Evolutionary conservation across 805 yeast genomes (phyloP).

Genomic region (Pichia cephalocereana): DNA sequence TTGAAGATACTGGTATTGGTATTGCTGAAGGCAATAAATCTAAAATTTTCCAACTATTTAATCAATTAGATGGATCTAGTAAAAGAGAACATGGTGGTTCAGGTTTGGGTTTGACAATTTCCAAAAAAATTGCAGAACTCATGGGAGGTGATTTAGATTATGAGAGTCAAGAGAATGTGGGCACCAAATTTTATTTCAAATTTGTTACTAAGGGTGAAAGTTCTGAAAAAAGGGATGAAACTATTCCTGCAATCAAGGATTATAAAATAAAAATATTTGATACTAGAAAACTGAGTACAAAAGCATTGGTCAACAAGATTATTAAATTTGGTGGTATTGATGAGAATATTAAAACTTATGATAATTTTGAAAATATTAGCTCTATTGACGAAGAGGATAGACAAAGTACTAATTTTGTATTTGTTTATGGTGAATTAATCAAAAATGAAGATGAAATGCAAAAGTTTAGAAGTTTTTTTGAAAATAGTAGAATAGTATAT

Average conservation of each 20-base stretch:
- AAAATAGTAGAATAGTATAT: not conserved
- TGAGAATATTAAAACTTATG: not conserved
- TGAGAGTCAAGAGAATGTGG: conserved; percentile 37
- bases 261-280: conserved; percentile 27
- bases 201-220: conserved; percentile 23
- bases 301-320: not conserved
- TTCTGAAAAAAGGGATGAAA: not conserved
- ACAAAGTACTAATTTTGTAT: not conserved
- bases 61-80: conserved; percentile 49
- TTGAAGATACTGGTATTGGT: conserved; percentile 47
- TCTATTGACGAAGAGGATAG: not conserved
- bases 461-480: not conserved
- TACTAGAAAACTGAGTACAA: conserved; percentile 21
- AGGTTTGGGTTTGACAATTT: conserved; percentile 73
- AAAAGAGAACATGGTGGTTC: conserved; percentile 45
- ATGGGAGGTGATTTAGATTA: conserved; percentile 50
- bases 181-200: conserved; percentile 36
- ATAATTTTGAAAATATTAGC: not conserved
- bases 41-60: conserved; percentile 43
- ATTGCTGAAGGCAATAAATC: conserved; percentile 32
- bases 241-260: not conserved
- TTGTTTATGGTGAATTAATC: not conserved
- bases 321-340: not conserved
- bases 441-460: not conserved
- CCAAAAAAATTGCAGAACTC: conserved; percentile 73